Percentiles rank a stretch among this genome's conserved stretches.
phyloP scores from a whole-genome alignment of 2,329 filamentous ascomycete genomes.

The Ophiostoma sp. region DNA sequence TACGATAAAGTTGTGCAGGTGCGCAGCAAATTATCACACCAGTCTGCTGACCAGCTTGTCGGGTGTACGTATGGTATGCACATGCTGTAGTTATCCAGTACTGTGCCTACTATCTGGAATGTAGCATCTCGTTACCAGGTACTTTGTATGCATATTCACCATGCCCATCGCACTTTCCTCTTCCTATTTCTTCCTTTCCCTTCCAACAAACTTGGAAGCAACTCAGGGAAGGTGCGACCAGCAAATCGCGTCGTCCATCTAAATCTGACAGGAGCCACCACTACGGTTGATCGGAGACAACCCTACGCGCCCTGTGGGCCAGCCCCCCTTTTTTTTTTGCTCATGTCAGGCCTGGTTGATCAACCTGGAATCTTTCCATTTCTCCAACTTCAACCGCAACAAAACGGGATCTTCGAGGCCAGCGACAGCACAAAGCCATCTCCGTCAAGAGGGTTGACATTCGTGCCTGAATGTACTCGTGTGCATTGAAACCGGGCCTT shows the following conservation, averaged over 20 bases:
- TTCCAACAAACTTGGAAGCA: neutral
- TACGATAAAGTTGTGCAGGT: neutral
- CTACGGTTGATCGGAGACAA: neutral
- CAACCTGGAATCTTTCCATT: neutral
- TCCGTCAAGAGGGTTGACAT: neutral
- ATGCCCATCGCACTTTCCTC: neutral
- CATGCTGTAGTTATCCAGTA: no score
- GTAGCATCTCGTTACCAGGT: no score
- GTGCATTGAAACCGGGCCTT: neutral
- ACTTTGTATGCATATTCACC: neutral
- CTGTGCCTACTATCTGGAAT: no score
- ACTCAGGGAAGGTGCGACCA: neutral
- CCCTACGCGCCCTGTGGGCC: neutral
- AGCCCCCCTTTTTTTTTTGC: neutral
- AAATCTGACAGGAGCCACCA: neutral
- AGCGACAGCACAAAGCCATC: neutral
- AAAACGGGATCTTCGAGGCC: neutral
- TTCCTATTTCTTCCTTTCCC: neutral
- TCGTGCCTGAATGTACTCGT: neutral
- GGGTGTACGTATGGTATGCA: no score
- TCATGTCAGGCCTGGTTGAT: no score
- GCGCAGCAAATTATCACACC: neutral
- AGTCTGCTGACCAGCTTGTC: neutral
- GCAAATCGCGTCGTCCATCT: neutral
- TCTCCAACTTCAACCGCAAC: neutral